These are phyloP conservation scores for Phytophthora foliorum DNA, from an alignment of 352 stramenopile species.

Conservation along the genomic window DNA sequence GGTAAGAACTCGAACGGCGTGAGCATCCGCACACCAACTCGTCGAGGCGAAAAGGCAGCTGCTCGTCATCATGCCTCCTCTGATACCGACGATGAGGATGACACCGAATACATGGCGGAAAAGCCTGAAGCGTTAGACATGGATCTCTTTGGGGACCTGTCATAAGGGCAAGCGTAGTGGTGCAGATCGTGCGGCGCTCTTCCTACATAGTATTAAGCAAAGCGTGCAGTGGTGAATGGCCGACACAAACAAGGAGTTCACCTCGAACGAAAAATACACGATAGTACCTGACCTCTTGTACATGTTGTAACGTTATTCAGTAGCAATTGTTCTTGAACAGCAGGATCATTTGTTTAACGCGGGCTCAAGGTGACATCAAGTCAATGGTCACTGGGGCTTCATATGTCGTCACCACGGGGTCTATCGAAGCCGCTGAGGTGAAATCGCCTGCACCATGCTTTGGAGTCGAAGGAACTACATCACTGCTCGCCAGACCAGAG, in stretches of 20 bases:
- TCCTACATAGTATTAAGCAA: constrained; percentile 2
- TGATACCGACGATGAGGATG: constrained; percentile 83
- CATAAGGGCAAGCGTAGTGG: constrained; percentile 22
- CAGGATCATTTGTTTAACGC: constrained; percentile 4
- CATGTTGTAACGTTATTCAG: too few species aligned
- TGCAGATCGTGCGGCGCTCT: constrained; percentile 13
- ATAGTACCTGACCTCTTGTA: constrained; percentile 3
- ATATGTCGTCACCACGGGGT: background rate
- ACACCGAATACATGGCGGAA: constrained; percentile 56
- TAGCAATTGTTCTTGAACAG: constrained; percentile 1
- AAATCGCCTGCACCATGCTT: background rate
- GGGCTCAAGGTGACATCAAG: constrained; percentile 23
- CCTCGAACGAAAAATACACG: constrained; percentile 7
- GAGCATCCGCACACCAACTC: constrained; percentile 61
- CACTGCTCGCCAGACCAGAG: background rate
- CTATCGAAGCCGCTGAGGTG: background rate
- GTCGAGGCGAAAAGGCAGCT: constrained; percentile 29
- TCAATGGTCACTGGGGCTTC: background rate
- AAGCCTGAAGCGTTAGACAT: constrained; percentile 53
- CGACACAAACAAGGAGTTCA: background rate
- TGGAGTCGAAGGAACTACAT: constrained; percentile 13
- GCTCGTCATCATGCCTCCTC: constrained; percentile 50
- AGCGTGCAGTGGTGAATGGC: background rate
- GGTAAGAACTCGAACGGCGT: constrained; percentile 62
- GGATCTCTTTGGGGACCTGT: constrained; percentile 54